Conservation (phyloP, 768 basidiomycete species). For the Roridomyces roridus region DNA sequence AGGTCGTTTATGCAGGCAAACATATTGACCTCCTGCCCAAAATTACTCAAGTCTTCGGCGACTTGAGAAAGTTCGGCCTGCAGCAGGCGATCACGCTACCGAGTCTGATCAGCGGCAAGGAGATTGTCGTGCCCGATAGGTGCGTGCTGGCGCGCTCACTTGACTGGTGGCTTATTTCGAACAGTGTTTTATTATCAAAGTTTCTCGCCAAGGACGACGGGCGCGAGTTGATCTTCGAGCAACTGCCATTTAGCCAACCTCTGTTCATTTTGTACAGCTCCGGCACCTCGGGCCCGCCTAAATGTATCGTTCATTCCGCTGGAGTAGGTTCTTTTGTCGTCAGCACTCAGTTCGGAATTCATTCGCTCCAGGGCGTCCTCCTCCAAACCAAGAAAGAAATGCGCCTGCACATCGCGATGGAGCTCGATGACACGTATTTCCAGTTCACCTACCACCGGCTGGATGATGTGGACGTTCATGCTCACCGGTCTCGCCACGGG, state of each 20-base stretch:
- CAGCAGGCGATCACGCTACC: conserved; percentile 63
- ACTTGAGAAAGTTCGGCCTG: conserved; percentile 56
- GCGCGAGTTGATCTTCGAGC: conserved; percentile 64
- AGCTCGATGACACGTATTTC: conserved; percentile 64
- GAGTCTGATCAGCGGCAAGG: conserved; percentile 56
- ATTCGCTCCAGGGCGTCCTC: conserved; percentile 72
- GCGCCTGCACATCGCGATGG: conserved; percentile 47
- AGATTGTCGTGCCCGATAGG: conserved; percentile 40
- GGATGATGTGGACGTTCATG: conserved; percentile 87
- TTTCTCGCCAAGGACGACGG: conserved; percentile 59
- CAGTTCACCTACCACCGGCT: conserved; percentile 81
- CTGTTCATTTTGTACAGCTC: conserved; percentile 86
- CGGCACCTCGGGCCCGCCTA: conserved; percentile 86
- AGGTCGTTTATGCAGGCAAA: conserved; percentile 70
- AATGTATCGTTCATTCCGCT: conserved; percentile 81
- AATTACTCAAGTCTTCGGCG: conserved; percentile 55
- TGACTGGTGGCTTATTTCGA: neutral
- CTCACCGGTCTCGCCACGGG: conserved; percentile 48
- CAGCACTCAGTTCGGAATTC: neutral
- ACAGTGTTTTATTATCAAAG: conserved; percentile 51
- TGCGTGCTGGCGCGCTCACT: conserved; percentile 27
- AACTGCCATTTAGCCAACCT: conserved; percentile 80
- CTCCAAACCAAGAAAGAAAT: conserved; percentile 72
- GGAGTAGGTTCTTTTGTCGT: conserved; percentile 57
- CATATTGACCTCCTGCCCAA: conserved; percentile 60